Conservation (phyloP, 192 early-diverging fungal species). For the Haplosporangium gracile region DNA sequence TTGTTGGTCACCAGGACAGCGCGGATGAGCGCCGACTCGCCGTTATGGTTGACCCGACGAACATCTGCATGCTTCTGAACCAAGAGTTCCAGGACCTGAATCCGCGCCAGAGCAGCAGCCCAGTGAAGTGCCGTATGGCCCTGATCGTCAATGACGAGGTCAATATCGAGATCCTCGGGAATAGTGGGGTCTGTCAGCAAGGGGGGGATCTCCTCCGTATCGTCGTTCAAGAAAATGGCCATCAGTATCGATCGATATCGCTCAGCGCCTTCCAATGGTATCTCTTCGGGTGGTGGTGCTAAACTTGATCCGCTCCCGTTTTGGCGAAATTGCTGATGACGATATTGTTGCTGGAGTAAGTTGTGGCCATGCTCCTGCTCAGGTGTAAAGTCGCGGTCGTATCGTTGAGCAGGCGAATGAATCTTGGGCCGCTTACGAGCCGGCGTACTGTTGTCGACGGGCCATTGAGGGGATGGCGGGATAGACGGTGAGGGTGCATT, state of each 20-base stretch:
- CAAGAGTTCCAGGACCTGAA: constrained; percentile 81
- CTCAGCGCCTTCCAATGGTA: constrained; percentile 59
- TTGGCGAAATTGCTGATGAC: neutral
- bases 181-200: constrained; percentile 53
- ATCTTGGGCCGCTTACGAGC: constrained; percentile 28
- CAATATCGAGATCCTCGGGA: constrained; percentile 74
- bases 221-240: constrained; percentile 87
- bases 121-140: constrained; percentile 97
- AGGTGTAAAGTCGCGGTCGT: constrained; percentile 17
- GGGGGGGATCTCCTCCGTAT: constrained; percentile 72
- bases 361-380: neutral
- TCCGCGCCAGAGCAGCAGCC: constrained; percentile 90
- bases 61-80: constrained; percentile 82
- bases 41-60: constrained; percentile 77
- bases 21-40: constrained; percentile 91
- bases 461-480: constrained; percentile 45
- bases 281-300: constrained; percentile 11
- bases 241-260: constrained; percentile 83
- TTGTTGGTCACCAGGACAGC: constrained; percentile 90
- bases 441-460: constrained; percentile 8
- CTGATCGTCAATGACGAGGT: constrained; percentile 92
- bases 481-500: constrained; percentile 35
- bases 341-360: neutral
- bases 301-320: neutral
- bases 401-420: neutral